phyloP scores from a whole-genome alignment of 129 eudicot genomes.

The Centaurea solstitialis region DNA sequence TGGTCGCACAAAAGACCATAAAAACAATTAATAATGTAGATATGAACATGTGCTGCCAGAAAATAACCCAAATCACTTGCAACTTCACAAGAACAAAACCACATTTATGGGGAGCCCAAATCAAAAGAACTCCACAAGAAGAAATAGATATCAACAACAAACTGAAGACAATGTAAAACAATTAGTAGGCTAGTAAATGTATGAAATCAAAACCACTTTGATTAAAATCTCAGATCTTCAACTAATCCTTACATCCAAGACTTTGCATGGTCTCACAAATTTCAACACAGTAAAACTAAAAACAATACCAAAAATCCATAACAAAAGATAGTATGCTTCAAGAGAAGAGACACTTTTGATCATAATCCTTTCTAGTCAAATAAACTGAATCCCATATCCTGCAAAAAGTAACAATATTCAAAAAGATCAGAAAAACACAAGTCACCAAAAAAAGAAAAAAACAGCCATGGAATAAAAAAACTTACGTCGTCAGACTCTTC shows the following conservation, averaged over 20 bases:
- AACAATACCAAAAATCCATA: conserved; percentile 17
- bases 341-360: not conserved
- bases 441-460: no score
- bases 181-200: not conserved
- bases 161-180: not conserved
- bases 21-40: not conserved
- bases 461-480: not conserved
- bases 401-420: conserved; percentile 6
- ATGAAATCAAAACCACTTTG: conserved; percentile 24
- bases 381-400: conserved; percentile 44
- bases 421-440: not conserved
- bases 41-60: not conserved
- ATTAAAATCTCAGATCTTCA: not conserved
- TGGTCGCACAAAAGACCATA: no score
- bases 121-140: not conserved
- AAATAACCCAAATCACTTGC: not conserved
- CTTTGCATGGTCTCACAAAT: conserved; percentile 19
- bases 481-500: conserved; percentile 73
- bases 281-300: conserved; percentile 16
- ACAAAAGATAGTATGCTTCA: conserved; percentile 18
- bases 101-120: not conserved
- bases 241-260: conserved; percentile 20
- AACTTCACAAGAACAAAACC: not conserved
- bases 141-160: not conserved
- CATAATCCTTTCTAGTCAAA: conserved; percentile 22